These are phyloP conservation scores for Colletotrichum sansevieriae DNA, from an alignment of 2,329 filamentous ascomycete species.

Conservation along the genomic window DNA sequence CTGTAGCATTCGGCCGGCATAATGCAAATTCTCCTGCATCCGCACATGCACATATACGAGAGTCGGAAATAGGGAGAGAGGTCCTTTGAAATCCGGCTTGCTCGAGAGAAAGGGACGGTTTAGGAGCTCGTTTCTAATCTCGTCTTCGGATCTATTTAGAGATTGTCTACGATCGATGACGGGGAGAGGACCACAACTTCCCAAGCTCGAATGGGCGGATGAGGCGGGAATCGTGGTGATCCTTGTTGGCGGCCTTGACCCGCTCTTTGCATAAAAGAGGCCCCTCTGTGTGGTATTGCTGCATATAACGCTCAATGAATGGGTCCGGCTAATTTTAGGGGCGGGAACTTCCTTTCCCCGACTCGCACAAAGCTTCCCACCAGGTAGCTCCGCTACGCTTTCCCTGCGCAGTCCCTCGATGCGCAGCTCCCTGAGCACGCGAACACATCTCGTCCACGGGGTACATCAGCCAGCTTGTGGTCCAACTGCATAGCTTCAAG, in stretches of 20 bases:
- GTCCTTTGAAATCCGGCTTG: background rate
- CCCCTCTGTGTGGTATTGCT: background rate
- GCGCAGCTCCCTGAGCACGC: conserved; percentile 6
- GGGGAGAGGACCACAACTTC: background rate
- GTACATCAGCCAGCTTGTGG: conserved; percentile 21
- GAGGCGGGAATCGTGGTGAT: background rate
- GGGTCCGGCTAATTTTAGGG: conserved; percentile 36
- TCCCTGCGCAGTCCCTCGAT: conserved; percentile 16
- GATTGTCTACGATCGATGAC: background rate
- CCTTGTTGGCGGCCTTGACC: background rate
- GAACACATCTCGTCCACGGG: conserved; percentile 19
- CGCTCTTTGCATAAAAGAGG: background rate
- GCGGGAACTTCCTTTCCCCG: conserved; percentile 42
- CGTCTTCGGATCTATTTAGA: conserved; percentile 15
- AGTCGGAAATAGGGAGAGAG: background rate
- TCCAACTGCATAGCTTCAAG: conserved; percentile 25
- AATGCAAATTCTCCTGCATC: conserved; percentile 18
- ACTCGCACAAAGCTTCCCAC: conserved; percentile 29
- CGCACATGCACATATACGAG: conserved; percentile 7
- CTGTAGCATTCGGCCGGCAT: conserved; percentile 26
- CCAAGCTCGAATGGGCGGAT: conserved; percentile 2
- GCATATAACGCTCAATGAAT: conserved; percentile 6
- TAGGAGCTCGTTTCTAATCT: background rate
- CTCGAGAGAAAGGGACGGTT: background rate
- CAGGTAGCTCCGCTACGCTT: conserved; percentile 31